These are phyloP conservation scores for Ceratocystis ficicola DNA, from an alignment of 2,329 filamentous ascomycete genomes.

Conservation along the genomic window DNA sequence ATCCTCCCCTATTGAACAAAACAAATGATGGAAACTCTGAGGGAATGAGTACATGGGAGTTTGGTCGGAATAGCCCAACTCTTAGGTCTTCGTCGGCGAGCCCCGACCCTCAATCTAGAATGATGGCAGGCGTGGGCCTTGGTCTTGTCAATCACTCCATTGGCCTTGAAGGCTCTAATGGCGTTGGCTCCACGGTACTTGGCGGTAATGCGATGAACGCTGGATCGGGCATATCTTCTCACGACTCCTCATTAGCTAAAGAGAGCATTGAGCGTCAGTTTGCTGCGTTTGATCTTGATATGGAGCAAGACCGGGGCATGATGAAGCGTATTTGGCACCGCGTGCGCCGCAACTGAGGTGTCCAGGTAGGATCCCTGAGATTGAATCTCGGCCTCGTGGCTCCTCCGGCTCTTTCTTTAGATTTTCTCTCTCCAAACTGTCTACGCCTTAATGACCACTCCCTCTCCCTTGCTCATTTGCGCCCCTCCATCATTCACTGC, in stretches of 20 bases:
- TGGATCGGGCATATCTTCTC: constrained; percentile 5
- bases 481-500: not conserved
- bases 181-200: constrained; percentile 19
- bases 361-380: not conserved
- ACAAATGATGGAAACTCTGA: not conserved
- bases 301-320: constrained; percentile 39
- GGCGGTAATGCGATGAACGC: constrained; percentile 29
- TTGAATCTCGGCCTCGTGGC: constrained; percentile 14
- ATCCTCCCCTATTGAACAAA: not conserved
- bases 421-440: constrained; percentile 7
- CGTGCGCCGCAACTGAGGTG: constrained; percentile 29
- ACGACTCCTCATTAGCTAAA: constrained; percentile 31
- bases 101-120: not conserved
- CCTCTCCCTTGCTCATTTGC: not conserved
- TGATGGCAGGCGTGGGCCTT: not conserved
- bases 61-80: not conserved
- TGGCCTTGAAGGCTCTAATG: constrained; percentile 21
- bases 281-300: constrained; percentile 43
- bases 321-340: constrained; percentile 55
- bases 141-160: not conserved
- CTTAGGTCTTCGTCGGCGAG: not conserved
- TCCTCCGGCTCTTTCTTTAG: not conserved
- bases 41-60: not conserved
- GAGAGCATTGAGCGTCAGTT: constrained; percentile 44
- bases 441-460: not conserved